Evolutionary conservation across 441 rosid genomes (phyloP).

Genomic region (Adansonia grandidieri): DNA sequence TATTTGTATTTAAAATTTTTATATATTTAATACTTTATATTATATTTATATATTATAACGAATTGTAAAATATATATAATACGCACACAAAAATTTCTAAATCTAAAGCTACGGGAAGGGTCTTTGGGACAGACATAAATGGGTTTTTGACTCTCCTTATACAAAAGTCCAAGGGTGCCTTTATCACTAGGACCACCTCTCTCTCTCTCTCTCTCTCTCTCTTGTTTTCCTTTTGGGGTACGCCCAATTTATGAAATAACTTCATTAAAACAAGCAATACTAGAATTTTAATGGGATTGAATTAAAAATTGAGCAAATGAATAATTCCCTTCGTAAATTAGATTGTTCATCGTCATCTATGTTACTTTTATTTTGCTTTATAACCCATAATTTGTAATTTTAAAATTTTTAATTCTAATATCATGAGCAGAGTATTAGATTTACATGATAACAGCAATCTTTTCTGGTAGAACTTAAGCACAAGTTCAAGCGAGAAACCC

Average conservation of each 20-base stretch:
- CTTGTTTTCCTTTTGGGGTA: no score
- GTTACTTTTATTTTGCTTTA: not conserved
- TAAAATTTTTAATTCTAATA: not conserved
- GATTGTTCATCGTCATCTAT: not conserved
- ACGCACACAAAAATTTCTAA: not conserved
- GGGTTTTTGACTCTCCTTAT: not conserved
- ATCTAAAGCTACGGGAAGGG: not conserved
- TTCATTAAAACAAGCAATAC: no score
- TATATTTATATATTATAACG: not conserved
- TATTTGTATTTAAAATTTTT: no score
- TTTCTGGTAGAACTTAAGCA: no score
- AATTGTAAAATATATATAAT: not conserved
- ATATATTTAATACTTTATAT: no score
- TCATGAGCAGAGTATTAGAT: no score
- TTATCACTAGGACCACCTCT: not conserved
- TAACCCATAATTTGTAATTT: not conserved
- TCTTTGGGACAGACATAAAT: not conserved
- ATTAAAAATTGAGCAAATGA: not conserved
- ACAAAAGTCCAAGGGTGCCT: not conserved
- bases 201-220: no score
- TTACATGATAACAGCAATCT: no score
- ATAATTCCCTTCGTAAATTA: not conserved
- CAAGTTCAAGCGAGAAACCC: no score
- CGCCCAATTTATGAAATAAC: no score
- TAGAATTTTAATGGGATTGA: not conserved